A percentile compares a stretch with the other conserved stretches of the same genome.
These are phyloP conservation scores for Leccinum ponderosum DNA, from an alignment of 1,284 basidiomycete species.

Conservation along the genomic window DNA sequence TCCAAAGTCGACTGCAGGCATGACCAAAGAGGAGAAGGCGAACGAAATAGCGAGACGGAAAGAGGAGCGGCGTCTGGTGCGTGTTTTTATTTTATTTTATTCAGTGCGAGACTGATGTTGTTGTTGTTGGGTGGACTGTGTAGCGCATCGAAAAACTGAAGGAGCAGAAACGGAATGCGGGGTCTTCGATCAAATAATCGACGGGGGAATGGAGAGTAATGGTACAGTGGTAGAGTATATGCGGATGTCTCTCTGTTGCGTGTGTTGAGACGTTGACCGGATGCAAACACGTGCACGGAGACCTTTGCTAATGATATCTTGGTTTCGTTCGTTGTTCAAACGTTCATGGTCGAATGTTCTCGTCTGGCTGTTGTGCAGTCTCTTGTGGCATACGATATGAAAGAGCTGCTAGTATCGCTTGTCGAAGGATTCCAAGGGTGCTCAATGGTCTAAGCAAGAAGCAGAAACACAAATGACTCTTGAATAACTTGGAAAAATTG, in stretches of 20 bases:
- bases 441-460: no score
- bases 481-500: no score
- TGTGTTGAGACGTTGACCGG: neutral
- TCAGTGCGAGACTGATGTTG: constrained; percentile 2
- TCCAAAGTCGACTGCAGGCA: constrained; percentile 30
- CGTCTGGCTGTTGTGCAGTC: no score
- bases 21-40: constrained; percentile 88
- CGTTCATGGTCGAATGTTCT: no score
- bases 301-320: neutral
- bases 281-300: neutral
- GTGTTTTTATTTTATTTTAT: constrained; percentile 16
- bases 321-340: neutral
- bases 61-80: constrained; percentile 83
- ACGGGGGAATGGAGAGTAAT: neutral
- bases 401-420: no score
- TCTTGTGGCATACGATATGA: no score
- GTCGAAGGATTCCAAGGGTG: no score
- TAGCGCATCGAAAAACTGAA: constrained; percentile 71
- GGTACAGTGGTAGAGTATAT: neutral
- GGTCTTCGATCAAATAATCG: constrained; percentile 15
- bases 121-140: neutral
- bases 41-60: constrained; percentile 86
- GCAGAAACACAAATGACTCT: no score
- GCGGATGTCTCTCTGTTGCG: neutral
- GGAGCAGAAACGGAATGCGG: constrained; percentile 61